These are phyloP conservation scores for Coemansia sp. DNA, from an alignment of 192 early-diverging fungal species.

Conservation along the genomic window DNA sequence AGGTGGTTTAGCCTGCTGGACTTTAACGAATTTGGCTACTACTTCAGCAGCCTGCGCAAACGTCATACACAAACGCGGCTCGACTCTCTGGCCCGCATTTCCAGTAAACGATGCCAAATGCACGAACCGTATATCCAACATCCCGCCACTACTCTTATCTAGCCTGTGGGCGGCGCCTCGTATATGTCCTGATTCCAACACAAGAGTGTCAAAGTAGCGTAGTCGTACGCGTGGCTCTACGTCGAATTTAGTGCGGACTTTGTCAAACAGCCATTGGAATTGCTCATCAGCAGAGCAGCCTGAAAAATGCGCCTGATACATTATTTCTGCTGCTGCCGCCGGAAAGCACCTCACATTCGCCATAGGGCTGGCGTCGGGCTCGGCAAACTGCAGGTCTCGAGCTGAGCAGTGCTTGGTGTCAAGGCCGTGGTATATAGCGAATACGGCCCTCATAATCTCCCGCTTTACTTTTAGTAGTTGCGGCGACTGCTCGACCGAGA, in stretches of 20 bases:
- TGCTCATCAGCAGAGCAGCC: constrained; percentile 20
- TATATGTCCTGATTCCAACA: constrained; percentile 20
- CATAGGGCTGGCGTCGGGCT: not conserved
- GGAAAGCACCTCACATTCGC: constrained; percentile 17
- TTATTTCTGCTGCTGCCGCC: constrained; percentile 10
- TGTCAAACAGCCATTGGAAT: constrained; percentile 26
- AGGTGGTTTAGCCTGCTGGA: not conserved
- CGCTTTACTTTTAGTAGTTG: constrained; percentile 7
- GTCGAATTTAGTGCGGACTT: constrained; percentile 11
- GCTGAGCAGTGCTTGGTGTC: constrained; percentile 12
- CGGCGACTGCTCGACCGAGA: not conserved
- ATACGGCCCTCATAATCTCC: constrained; percentile 14
- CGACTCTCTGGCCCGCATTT: not conserved
- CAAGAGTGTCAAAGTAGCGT: constrained; percentile 31
- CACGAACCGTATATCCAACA: constrained; percentile 9
- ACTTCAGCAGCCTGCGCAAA: constrained; percentile 8
- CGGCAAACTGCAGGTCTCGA: constrained; percentile 27
- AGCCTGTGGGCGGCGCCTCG: not conserved
- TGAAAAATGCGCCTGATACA: constrained; percentile 26
- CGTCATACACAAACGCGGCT: constrained; percentile 11
- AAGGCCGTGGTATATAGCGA: constrained; percentile 26
- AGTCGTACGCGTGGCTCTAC: constrained; percentile 18
- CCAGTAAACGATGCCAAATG: not conserved
- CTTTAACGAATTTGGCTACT: constrained; percentile 2
- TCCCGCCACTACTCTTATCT: not conserved